Conservation (phyloP, 495 filamentous ascomycete species). For the Parachaetomium inaequale region DNA sequence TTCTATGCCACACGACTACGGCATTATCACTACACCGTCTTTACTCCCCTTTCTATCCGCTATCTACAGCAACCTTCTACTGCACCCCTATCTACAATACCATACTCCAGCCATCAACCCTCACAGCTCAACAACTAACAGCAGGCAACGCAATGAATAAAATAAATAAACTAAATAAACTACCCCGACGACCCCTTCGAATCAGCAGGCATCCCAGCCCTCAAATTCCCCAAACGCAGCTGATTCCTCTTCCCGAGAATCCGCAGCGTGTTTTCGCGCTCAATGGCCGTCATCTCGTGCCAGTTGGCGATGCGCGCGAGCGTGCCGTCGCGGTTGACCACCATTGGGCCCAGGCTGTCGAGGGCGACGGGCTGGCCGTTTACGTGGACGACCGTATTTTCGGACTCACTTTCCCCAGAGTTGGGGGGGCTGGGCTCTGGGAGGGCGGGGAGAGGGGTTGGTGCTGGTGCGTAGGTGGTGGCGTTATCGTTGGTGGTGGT, state of each 20-base stretch:
- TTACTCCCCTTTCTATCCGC: no score
- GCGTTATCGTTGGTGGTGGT: background rate
- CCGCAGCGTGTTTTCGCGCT: slow-evolving; percentile 58
- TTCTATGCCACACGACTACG: background rate
- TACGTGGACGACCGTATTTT: slow-evolving; percentile 42
- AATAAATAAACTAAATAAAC: no score
- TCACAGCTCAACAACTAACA: no score
- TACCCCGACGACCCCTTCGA: no score
- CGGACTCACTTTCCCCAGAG: no score
- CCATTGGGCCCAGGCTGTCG: slow-evolving; percentile 61
- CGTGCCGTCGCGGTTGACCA: slow-evolving; percentile 64
- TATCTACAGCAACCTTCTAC: no score
- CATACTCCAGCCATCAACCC: no score
- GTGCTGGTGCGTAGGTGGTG: background rate
- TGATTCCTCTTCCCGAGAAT: slow-evolving; percentile 63
- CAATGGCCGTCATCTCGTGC: slow-evolving; percentile 60
- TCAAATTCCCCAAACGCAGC: slow-evolving; percentile 53
- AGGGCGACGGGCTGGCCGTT: slow-evolving; percentile 50
- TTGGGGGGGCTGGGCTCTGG: slow-evolving; percentile 22
- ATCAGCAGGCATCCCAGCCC: slow-evolving; percentile 30
- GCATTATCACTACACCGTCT: background rate
- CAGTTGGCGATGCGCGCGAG: slow-evolving; percentile 65
- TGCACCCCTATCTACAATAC: no score
- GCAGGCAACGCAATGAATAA: no score
- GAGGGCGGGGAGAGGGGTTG: slow-evolving; percentile 16